phyloP scores from a whole-genome alignment of 371 early-diverging fungal genomes.

The Agmasoma carcini region DNA sequence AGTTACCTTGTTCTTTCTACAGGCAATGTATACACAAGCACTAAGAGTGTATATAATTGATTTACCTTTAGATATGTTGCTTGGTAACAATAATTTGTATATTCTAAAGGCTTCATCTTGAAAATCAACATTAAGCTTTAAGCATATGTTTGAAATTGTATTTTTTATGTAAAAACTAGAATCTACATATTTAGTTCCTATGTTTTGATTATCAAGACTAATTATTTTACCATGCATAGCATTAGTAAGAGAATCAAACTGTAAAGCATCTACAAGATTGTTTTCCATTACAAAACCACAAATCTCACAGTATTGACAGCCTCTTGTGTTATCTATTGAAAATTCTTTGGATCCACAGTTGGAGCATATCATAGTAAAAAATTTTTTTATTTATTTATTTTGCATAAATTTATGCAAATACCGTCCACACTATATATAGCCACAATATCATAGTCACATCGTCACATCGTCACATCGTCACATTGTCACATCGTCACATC shows the following conservation, averaged over 20 bases:
- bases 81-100: conserved; percentile 73
- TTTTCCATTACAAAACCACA: conserved; percentile 71
- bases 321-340: conserved; percentile 44
- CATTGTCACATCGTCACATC: no score
- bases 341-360: conserved; percentile 45
- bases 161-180: conserved; percentile 43
- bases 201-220: conserved; percentile 35
- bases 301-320: conserved; percentile 48
- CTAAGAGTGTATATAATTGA: conserved; percentile 67
- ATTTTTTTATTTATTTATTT: not conserved
- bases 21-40: conserved; percentile 85
- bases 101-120: conserved; percentile 71
- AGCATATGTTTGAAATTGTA: conserved; percentile 41
- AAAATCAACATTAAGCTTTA: conserved; percentile 57
- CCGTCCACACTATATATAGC: no score
- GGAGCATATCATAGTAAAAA: conserved; percentile 21
- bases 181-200: conserved; percentile 38
- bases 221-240: conserved; percentile 51
- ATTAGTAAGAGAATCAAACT: conserved; percentile 64
- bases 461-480: no score
- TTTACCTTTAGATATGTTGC: conserved; percentile 79
- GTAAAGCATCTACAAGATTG: conserved; percentile 73
- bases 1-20: conserved; percentile 67
- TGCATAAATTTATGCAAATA: no score
- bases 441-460: no score